Evolutionary conservation across 805 yeast species (phyloP).

Genomic region (Komagataella kurtzmanii): DNA sequence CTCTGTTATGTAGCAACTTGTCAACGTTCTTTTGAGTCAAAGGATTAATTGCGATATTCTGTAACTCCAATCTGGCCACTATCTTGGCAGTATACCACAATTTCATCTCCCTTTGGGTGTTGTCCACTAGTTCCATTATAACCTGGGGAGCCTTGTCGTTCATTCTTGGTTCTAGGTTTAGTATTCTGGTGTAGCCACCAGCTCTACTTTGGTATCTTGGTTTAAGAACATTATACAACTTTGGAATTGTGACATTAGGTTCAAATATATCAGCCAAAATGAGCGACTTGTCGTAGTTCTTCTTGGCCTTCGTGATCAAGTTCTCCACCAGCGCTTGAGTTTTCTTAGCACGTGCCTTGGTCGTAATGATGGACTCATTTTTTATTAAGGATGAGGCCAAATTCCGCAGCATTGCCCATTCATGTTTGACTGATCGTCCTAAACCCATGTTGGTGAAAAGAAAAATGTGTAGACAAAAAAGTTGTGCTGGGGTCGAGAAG

Average conservation of each 20-base stretch:
- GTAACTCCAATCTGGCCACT: slow-evolving; percentile 68
- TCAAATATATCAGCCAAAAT: slow-evolving; percentile 28
- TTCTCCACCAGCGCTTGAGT: slow-evolving; percentile 52
- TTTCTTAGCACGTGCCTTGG: slow-evolving; percentile 64
- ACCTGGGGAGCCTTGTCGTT: slow-evolving; percentile 90
- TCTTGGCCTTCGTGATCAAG: slow-evolving; percentile 40
- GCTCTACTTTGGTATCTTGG: slow-evolving; percentile 47
- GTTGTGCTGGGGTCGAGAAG: background rate
- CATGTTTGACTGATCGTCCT: slow-evolving; percentile 20
- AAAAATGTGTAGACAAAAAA: background rate
- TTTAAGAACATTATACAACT: slow-evolving; percentile 50
- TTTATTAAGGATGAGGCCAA: slow-evolving; percentile 54
- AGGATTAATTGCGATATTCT: slow-evolving; percentile 36
- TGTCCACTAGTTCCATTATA: slow-evolving; percentile 74
- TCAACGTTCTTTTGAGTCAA: slow-evolving; percentile 44
- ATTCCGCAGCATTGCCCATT: slow-evolving; percentile 46
- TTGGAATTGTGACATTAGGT: slow-evolving; percentile 40
- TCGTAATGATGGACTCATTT: slow-evolving; percentile 60
- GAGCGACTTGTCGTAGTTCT: slow-evolving; percentile 15
- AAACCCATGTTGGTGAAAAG: slow-evolving; percentile 8
- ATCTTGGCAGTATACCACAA: slow-evolving; percentile 69
- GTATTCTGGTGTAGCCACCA: slow-evolving; percentile 80
- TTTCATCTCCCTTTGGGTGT: slow-evolving; percentile 42
- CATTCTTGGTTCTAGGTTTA: slow-evolving; percentile 71
- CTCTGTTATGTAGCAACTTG: slow-evolving; percentile 30